Evolutionary conservation across 345 rosid genomes (phyloP).

Genomic region (Reutealis trisperma): DNA sequence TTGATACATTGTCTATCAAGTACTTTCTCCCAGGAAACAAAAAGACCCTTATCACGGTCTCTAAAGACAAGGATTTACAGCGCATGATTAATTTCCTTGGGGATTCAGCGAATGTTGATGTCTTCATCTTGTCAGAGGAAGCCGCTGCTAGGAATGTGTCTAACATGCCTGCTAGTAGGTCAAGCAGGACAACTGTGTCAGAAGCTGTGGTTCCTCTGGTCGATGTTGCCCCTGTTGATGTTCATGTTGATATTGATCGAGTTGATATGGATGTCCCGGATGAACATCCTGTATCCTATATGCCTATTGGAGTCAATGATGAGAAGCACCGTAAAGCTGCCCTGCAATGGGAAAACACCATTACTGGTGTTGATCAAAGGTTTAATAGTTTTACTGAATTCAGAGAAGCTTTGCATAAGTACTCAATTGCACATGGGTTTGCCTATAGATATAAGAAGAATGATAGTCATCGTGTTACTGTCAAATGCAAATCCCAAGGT

Average conservation of each 20-base stretch:
- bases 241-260: conserved; percentile 30
- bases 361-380: conserved; percentile 89
- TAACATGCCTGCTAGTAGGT: conserved; percentile 75
- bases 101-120: conserved; percentile 65
- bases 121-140: conserved; percentile 63
- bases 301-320: conserved; percentile 38
- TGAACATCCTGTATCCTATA: conserved; percentile 45
- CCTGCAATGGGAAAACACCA: conserved; percentile 82
- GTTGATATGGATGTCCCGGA: conserved; percentile 35
- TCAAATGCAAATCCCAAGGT: conserved; percentile 82
- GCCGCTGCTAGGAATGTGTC: conserved; percentile 52
- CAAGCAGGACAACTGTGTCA: conserved; percentile 66
- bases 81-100: conserved; percentile 78
- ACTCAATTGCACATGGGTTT: conserved; percentile 83
- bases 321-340: conserved; percentile 62
- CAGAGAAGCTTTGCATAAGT: conserved; percentile 88
- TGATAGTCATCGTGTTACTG: conserved; percentile 85
- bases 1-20: conserved; percentile 61
- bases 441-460: conserved; percentile 91
- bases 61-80: conserved; percentile 83
- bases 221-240: conserved; percentile 38
- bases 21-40: conserved; percentile 92
- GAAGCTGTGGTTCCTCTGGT: conserved; percentile 53
- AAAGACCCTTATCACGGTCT: conserved; percentile 80
- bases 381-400: conserved; percentile 79